These are phyloP conservation scores for Microbotryum lychnidis-dioicae DNA, from an alignment of 1,284 basidiomycete genomes.

Conservation along the genomic window DNA sequence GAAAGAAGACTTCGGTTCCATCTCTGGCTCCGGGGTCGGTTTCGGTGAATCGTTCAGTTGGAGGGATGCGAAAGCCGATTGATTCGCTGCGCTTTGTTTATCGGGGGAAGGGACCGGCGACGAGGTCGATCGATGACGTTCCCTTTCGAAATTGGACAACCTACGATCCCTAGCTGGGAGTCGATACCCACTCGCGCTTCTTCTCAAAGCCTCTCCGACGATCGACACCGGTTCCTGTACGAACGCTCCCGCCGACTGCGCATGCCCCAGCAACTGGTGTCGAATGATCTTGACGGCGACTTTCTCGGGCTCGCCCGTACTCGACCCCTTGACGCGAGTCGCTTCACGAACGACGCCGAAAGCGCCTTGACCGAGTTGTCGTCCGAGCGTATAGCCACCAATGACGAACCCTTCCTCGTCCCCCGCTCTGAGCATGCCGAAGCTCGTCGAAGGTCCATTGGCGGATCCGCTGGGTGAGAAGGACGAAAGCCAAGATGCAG, in stretches of 20 bases:
- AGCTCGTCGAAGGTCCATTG: background rate
- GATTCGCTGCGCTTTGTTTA: background rate
- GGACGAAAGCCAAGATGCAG: slow-evolving; percentile 65
- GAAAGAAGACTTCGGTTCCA: slow-evolving; percentile 39
- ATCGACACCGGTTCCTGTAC: background rate
- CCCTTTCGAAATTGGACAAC: slow-evolving; percentile 11
- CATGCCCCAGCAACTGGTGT: slow-evolving; percentile 40
- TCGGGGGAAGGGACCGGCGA: slow-evolving; percentile 1
- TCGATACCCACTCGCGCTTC: slow-evolving; percentile 12
- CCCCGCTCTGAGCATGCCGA: slow-evolving; percentile 20
- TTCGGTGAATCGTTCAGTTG: background rate
- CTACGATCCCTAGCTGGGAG: slow-evolving; percentile 12
- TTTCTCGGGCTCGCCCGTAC: slow-evolving; percentile 54
- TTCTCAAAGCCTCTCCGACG: background rate
- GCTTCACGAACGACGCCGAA: slow-evolving; percentile 79
- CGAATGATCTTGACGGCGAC: slow-evolving; percentile 75
- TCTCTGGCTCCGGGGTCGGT: background rate
- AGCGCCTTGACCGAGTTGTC: slow-evolving; percentile 69
- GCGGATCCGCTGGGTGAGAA: slow-evolving; percentile 47
- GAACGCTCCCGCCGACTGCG: background rate
- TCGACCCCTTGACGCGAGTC: slow-evolving; percentile 27
- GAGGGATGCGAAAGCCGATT: background rate
- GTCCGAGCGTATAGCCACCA: slow-evolving; percentile 61
- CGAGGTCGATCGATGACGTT: background rate
- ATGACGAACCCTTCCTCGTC: slow-evolving; percentile 33